A percentile compares a stretch with the other conserved stretches of the same genome.
phyloP scores from a whole-genome alignment of 2,329 filamentous ascomycete species.

The Cercospora canescens region DNA sequence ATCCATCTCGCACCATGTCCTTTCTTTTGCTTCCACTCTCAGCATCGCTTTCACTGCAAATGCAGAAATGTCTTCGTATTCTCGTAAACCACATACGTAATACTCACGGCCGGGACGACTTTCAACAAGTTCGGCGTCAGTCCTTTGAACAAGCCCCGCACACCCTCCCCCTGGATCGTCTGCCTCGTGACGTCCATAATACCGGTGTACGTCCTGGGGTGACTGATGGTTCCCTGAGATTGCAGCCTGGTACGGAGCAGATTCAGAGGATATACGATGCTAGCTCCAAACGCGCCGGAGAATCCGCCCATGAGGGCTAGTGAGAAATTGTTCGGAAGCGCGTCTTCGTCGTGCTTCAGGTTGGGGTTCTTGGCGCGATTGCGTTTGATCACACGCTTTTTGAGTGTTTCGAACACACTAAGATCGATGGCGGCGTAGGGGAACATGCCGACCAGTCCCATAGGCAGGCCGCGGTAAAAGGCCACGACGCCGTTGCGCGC shows the following conservation, averaged over 20 bases:
- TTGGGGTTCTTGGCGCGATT: conserved; percentile 54
- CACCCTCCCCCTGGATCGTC: conserved; percentile 80
- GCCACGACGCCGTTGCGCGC: conserved; percentile 69
- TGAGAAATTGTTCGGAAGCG: conserved; percentile 73
- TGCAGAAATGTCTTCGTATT: conserved; percentile 74
- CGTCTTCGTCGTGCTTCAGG: conserved; percentile 78
- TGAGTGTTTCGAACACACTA: conserved; percentile 91
- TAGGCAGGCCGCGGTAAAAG: conserved; percentile 89
- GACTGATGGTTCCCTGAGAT: conserved; percentile 90
- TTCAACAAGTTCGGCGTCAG: conserved; percentile 94
- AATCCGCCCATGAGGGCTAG: conserved; percentile 88
- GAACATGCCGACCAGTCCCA: conserved; percentile 95
- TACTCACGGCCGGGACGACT: conserved; percentile 92
- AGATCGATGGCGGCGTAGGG: conserved; percentile 97
- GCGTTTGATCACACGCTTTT: conserved; percentile 68
- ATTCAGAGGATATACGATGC: conserved; percentile 93
- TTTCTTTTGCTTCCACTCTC: neutral
- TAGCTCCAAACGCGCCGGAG: conserved; percentile 87
- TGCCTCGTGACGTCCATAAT: conserved; percentile 85
- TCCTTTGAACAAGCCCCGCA: conserved; percentile 88
- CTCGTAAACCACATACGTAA: conserved; percentile 89
- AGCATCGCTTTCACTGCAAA: conserved; percentile 7
- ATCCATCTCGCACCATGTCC: neutral
- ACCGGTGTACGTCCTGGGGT: conserved; percentile 78
- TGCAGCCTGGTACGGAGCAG: conserved; percentile 82